A percentile compares a stretch with the other conserved stretches of the same genome.
phyloP scores from a whole-genome alignment of 2,329 filamentous ascomycete genomes.

The Biscogniauxia sp. region DNA sequence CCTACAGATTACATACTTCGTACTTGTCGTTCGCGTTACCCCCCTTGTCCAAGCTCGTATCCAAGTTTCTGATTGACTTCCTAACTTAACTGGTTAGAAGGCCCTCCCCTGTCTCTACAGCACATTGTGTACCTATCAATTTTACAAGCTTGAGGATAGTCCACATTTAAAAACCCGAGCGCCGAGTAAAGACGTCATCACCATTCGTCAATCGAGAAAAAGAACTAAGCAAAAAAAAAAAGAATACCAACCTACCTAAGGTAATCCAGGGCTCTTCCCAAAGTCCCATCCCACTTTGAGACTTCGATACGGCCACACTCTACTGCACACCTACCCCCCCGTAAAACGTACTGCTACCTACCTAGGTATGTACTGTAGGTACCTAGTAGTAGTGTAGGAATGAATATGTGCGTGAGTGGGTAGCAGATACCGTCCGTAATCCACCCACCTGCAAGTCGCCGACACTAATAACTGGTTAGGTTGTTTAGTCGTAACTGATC shows the following conservation, averaged over 20 bases:
- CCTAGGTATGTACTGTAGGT: background rate
- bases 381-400: too few species aligned
- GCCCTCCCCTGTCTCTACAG: background rate
- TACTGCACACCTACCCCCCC: background rate
- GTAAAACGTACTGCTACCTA: background rate
- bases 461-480: background rate
- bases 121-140: constrained; percentile 1
- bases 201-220: constrained; percentile 19
- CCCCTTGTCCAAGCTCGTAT: background rate
- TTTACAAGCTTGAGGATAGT: constrained; percentile 1
- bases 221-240: background rate
- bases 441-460: background rate
- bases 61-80: background rate
- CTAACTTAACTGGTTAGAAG: background rate
- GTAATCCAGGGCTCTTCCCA: too few species aligned
- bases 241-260: too few species aligned
- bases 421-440: background rate
- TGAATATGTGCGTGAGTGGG: background rate
- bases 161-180: background rate
- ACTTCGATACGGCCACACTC: background rate
- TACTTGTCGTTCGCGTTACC: too few species aligned
- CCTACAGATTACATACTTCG: too few species aligned
- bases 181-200: constrained; percentile 18
- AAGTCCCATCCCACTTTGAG: too few species aligned
- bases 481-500: background rate